phyloP scores from a whole-genome alignment of 768 basidiomycete genomes.

The Tylopilus subfusipes region DNA sequence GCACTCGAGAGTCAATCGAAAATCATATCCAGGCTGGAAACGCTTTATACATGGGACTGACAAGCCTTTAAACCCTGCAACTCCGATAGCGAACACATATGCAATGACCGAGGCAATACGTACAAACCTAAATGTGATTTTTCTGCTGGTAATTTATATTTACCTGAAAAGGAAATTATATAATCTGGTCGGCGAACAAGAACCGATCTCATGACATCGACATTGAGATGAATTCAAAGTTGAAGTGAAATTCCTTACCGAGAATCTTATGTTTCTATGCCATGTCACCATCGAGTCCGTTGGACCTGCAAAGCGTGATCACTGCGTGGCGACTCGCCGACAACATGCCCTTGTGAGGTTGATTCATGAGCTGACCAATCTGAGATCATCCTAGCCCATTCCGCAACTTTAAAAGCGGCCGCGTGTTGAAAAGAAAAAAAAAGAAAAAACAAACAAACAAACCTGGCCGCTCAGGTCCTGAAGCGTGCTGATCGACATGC shows the following conservation, averaged over 20 bases:
- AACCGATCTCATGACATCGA: conserved; percentile 25
- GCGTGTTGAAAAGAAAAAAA: conserved; percentile 19
- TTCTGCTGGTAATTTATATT: conserved; percentile 16
- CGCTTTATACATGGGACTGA: conserved; percentile 33
- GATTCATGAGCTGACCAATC: conserved; percentile 26
- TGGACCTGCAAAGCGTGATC: conserved; percentile 23
- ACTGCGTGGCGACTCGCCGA: conserved; percentile 26
- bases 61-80: conserved; percentile 25
- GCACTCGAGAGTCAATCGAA: conserved; percentile 24
- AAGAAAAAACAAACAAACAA: conserved; percentile 12
- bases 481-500: conserved; percentile 33
- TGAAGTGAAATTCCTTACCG: conserved; percentile 28
- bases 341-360: conserved; percentile 26
- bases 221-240: conserved; percentile 25
- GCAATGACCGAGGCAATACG: conserved; percentile 31
- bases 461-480: conserved; percentile 21
- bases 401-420: conserved; percentile 25
- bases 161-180: conserved; percentile 25
- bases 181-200: conserved; percentile 19
- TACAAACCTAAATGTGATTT: conserved; percentile 33
- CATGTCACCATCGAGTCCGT: conserved; percentile 28
- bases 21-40: conserved; percentile 25
- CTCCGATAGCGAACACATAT: conserved; percentile 30
- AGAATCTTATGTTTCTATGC: conserved; percentile 21
- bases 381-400: conserved; percentile 20